Base-by-base conservation (phyloP, 805 yeast species). In the Candida pseudoglaebosa region DNA sequence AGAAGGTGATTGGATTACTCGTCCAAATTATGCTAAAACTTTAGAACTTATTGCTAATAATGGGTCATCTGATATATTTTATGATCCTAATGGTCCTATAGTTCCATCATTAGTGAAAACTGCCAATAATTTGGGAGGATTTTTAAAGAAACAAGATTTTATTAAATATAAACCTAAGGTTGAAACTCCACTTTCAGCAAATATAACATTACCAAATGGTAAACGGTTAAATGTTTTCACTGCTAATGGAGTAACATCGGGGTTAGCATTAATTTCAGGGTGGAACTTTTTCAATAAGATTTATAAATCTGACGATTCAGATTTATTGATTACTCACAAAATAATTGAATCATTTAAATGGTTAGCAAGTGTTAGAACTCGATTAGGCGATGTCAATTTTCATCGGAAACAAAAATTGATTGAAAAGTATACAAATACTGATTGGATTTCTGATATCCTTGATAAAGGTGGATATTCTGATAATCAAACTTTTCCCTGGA, bases 261-360 rank as follows among this genome's bases (percentile, higher is more conserved):
- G 99, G 0, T 75, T 90, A 8, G 95, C 95, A 0, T 62, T 91
- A 34, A 51, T 84, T 12, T 73, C 89, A 2, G 97, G 95, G 0
- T 63, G 91, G 34, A 77, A 78, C 34, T 75, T 88, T 21, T 68
- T 84, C 62, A 73, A 78, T 44, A 59, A 58, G 20, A 43, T 61
- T 3, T 54, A 57, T 13, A 38, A 46, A n/a, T 15, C 40, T 1
- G 54, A 53, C 5, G 65, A 59, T 31, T 47, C 46, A 9, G 38
- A 39, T 7, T 53, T 48, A 4, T 39, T 73, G 9, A 70, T 75
- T 10, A 66, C 80, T 2, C 97, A 86, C 52, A 70, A 85, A 39
- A 54, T 88, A 5, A 65, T 88, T 8, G 99, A 91, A 61, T 65
- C 84, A 2, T 87, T 91, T 95, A 91, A 91, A 60, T 91, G 96